These are phyloP conservation scores for Mastigamoeba balamuthi DNA, from an alignment of 78 protist species.

Conservation along the genomic window DNA sequence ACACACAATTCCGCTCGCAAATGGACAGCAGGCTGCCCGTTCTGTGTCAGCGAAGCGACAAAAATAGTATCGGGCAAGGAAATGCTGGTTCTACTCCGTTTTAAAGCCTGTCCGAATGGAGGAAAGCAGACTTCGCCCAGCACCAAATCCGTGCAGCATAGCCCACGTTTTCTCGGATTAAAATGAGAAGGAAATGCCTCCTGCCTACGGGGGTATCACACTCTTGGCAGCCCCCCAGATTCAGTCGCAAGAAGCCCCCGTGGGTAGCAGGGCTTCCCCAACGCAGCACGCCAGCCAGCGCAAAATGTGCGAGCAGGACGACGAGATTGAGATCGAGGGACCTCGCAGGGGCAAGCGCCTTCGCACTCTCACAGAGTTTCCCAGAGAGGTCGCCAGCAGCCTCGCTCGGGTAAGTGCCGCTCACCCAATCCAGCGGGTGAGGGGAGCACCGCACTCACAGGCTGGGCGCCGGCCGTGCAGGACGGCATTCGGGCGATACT, in stretches of 20 bases:
- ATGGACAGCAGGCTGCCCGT: no score
- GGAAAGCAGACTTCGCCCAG: not conserved
- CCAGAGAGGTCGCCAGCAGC: not conserved
- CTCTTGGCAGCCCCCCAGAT: not conserved
- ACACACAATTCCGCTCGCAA: no score
- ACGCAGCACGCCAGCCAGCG: not conserved
- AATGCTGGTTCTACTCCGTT: no score
- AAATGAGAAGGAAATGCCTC: no score
- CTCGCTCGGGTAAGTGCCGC: not conserved
- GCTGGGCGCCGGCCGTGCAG: no score
- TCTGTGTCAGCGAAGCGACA: no score
- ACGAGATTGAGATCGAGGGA: not conserved
- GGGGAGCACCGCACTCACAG: no score
- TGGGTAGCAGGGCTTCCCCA: not conserved
- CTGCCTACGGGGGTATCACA: not conserved
- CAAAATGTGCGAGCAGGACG: not conserved
- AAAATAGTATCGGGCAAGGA: no score
- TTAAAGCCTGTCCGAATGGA: not conserved
- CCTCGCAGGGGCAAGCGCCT: not conserved
- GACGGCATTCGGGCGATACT: no score
- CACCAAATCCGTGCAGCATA: not conserved
- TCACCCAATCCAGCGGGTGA: no score
- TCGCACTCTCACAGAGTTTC: not conserved
- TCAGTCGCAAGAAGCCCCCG: not conserved
- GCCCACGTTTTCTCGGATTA: no score